A percentile compares a stretch with the other conserved stretches of the same genome.
Conservation (phyloP, 805 yeast species). For the Wilhelminamyces savonicus region DNA sequence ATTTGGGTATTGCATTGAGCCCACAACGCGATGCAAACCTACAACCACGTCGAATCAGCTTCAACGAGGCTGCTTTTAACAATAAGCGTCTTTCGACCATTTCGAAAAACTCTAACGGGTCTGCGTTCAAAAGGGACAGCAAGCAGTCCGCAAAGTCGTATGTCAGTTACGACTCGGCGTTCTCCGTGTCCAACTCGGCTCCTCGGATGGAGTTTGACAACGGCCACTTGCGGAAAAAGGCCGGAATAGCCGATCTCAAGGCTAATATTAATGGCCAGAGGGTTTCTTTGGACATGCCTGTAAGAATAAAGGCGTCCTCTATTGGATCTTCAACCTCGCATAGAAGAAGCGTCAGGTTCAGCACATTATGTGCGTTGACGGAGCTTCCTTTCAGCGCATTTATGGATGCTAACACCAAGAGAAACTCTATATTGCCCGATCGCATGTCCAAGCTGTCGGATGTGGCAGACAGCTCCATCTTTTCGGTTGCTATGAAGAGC, state of each 20-base stretch:
- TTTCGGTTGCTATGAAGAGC: conserved; percentile 23
- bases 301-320: conserved; percentile 7
- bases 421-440: conserved; percentile 5
- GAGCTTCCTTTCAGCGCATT: conserved; percentile 29
- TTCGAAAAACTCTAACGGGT: conserved; percentile 28
- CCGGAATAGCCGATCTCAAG: conserved; percentile 39
- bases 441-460: conserved; percentile 20
- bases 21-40: conserved; percentile 21
- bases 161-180: conserved; percentile 54
- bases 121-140: conserved; percentile 23
- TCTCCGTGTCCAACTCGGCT: conserved; percentile 27
- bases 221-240: conserved; percentile 40
- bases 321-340: conserved; percentile 7
- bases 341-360: conserved; percentile 27
- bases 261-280: conserved; percentile 1
- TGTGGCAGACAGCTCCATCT: conserved; percentile 26
- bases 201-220: conserved; percentile 11
- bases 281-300: conserved; percentile 8
- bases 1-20: conserved; percentile 36
- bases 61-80: conserved; percentile 11
- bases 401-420: conserved; percentile 5
- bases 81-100: conserved; percentile 11
- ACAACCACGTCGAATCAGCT: conserved; percentile 14
- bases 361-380: conserved; percentile 33
- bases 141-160: conserved; percentile 40